A percentile compares a stretch with the other conserved stretches of the same genome.
phyloP scores from a whole-genome alignment of 495 filamentous ascomycete genomes.

The Hyaloscypha bicolor region DNA sequence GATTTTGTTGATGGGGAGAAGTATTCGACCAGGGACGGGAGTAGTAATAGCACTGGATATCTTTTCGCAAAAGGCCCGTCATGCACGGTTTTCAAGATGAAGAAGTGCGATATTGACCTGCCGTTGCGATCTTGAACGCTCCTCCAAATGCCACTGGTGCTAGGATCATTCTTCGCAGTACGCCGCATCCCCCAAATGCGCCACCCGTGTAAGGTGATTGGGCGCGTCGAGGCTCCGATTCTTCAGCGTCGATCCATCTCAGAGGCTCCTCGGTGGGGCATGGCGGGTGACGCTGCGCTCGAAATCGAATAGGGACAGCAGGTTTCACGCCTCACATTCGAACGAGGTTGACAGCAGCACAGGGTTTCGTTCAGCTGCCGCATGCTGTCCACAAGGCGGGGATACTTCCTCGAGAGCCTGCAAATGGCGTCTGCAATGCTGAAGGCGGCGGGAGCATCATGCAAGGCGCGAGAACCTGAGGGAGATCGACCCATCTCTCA shows the following conservation, averaged over 20 bases:
- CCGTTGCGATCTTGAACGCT: not conserved
- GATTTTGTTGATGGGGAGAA: not conserved
- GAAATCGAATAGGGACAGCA: not conserved
- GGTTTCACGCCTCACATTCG: not conserved
- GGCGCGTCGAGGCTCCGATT: not conserved
- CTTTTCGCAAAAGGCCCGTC: not conserved
- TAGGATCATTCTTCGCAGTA: not conserved
- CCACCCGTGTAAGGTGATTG: not conserved
- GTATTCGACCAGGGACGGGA: no score
- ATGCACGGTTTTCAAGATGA: not conserved
- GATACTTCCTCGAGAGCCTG: not conserved
- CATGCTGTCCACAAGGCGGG: not conserved
- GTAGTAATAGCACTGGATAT: no score
- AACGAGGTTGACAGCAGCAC: no score
- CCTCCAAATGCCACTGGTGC: not conserved
- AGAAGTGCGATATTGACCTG: slow-evolving; percentile 3
- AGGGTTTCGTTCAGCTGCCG: slow-evolving; percentile 2
- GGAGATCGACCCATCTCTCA: not conserved
- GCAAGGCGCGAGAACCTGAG: slow-evolving; percentile 6
- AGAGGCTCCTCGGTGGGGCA: not conserved
- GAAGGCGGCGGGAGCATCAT: not conserved
- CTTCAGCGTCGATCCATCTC: slow-evolving; percentile 6
- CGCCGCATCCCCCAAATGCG: not conserved
- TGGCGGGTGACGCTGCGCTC: slow-evolving; percentile 2
- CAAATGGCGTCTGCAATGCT: not conserved